Percentiles rank a stretch among this genome's conserved stretches.
phyloP scores from a whole-genome alignment of 768 basidiomycete species.

The Boletus fagicola region DNA sequence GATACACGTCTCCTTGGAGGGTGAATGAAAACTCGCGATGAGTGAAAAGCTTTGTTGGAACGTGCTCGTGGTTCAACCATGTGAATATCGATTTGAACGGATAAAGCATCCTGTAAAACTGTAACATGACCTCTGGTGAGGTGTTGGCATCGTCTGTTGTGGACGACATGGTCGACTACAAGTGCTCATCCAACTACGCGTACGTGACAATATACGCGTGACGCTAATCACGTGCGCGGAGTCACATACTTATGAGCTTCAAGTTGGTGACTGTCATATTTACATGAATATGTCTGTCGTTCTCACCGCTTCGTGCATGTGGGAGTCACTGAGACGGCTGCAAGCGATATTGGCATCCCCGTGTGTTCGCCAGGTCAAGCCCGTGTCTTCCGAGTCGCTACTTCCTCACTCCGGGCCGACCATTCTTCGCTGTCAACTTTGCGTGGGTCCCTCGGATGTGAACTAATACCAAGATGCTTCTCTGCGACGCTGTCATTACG shows the following conservation, averaged over 20 bases:
- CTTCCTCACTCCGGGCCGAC: neutral
- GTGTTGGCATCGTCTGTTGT: conserved; percentile 22
- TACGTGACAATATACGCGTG: conserved; percentile 19
- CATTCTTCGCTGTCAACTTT: neutral
- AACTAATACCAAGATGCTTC: neutral
- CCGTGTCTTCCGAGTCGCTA: too few species aligned
- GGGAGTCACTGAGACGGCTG: too few species aligned
- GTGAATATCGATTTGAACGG: conserved; percentile 92
- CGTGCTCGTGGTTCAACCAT: conserved; percentile 93
- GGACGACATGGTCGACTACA: conserved; percentile 8
- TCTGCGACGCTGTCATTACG: neutral
- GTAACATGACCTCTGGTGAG: conserved; percentile 64
- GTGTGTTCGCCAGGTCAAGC: too few species aligned
- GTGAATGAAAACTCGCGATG: conserved; percentile 97
- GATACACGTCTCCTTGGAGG: conserved; percentile 83
- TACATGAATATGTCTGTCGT: neutral
- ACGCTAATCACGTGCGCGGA: conserved; percentile 13
- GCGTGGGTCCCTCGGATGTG: neutral
- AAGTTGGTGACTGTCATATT: too few species aligned
- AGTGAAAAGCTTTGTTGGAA: conserved; percentile 77
- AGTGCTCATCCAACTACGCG: neutral
- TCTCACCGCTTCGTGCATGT: neutral
- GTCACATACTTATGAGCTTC: too few species aligned
- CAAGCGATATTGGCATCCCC: too few species aligned
- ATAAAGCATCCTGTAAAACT: conserved; percentile 88